Conservation (phyloP, 192 early-diverging fungal species). For the Coemansia aciculifera region DNA sequence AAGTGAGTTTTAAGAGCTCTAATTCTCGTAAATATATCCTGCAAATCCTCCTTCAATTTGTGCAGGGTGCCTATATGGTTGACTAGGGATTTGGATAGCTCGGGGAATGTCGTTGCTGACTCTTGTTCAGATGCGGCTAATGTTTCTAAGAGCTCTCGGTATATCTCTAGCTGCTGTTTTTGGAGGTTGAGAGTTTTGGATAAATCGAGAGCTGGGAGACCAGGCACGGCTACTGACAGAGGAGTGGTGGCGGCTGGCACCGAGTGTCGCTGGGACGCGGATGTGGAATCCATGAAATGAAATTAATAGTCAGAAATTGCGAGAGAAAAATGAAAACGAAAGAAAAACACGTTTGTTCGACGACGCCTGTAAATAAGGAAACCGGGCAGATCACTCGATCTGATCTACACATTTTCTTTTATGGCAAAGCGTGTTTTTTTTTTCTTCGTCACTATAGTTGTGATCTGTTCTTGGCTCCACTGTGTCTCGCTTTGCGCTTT, state of each 20-base stretch:
- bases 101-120: conserved; percentile 34
- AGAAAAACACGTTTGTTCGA: not conserved
- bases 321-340: not conserved
- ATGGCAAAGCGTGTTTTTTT: conserved; percentile 1
- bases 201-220: conserved; percentile 30
- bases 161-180: conserved; percentile 34
- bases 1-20: conserved; percentile 37
- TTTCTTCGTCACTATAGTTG: not conserved
- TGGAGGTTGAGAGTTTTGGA: conserved; percentile 24
- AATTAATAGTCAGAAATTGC: not conserved
- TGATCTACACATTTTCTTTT: not conserved
- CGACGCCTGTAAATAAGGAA: not conserved
- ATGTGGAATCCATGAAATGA: not conserved
- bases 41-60: conserved; percentile 43
- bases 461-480: not conserved
- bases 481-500: not conserved
- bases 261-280: not conserved
- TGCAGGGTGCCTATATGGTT: conserved; percentile 25
- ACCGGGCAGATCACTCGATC: not conserved
- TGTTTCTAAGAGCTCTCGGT: conserved; percentile 29
- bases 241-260: not conserved
- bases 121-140: conserved; percentile 37
- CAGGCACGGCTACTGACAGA: conserved; percentile 25
- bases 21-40: conserved; percentile 42
- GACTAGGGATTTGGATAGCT: conserved; percentile 31